These are phyloP conservation scores for Malbranchea zuffiana DNA, from an alignment of 2,329 filamentous ascomycete species.

Conservation along the genomic window DNA sequence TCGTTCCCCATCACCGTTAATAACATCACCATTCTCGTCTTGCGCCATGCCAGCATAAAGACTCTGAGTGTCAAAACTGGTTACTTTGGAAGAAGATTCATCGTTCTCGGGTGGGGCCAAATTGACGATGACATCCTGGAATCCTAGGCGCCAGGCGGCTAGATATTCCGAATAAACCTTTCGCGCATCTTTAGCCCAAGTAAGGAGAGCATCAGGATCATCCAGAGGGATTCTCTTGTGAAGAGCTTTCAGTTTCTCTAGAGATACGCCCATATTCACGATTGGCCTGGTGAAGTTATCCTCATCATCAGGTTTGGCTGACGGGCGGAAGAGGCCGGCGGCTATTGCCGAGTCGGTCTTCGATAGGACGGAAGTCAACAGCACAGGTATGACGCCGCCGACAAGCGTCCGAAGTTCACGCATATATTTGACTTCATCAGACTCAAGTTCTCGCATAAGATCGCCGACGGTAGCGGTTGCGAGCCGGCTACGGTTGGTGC, in stretches of 20 bases:
- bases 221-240: conserved; percentile 71
- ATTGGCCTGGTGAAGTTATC: conserved; percentile 69
- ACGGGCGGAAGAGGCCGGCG: conserved; percentile 56
- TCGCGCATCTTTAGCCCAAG: conserved; percentile 70
- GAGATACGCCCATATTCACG: conserved; percentile 80
- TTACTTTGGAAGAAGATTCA: conserved; percentile 33
- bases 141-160: conserved; percentile 79
- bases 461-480: conserved; percentile 61
- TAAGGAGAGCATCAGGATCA: conserved; percentile 59
- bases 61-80: conserved; percentile 37
- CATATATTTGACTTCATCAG: conserved; percentile 79
- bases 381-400: conserved; percentile 86
- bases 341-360: conserved; percentile 55
- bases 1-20: conserved; percentile 68
- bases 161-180: conserved; percentile 78
- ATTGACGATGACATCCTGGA: conserved; percentile 89
- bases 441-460: conserved; percentile 65
- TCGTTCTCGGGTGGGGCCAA: conserved; percentile 66
- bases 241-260: conserved; percentile 70
- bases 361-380: conserved; percentile 72
- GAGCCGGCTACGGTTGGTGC: conserved; percentile 57
- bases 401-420: conserved; percentile 86
- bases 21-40: conserved; percentile 50
- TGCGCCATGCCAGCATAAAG: conserved; percentile 46
- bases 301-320: conserved; percentile 44